Base-by-base conservation (phyloP, 208 protist genomes). In the Polymyxa betae region DNA sequence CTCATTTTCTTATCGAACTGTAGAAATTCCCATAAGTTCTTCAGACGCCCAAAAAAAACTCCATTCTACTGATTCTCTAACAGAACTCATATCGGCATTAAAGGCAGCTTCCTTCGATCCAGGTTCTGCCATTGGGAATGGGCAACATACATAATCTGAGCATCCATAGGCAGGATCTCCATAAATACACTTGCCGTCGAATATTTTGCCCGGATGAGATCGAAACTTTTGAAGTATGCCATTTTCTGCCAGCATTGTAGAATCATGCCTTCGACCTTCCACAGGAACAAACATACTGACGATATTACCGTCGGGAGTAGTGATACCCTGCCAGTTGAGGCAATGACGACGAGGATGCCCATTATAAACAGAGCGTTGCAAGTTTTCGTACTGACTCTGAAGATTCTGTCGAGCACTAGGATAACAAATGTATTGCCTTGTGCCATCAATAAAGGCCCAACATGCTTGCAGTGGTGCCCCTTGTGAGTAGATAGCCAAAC, bases 371-470 rank as follows among this genome's bases (percentile, higher is more conserved):
- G 54, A 66, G 20, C 54, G 16, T 29, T 66, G 54, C 16, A 66
- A 29, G 54, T 66, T 66, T 66, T 66, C 54, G 54, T 29, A 16
- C 20, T 16, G 29, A 29, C n/a, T n/a, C n/a, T 16, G 54, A 66
- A 29, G 20, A 29, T 66, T 29, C 16, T 66, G 20, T 66, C 54
- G 16, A 66, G 54, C 20, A 29, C 54, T 66, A 32, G 54, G 54
- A 66, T 29, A 29, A 29, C 54, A 66, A 16, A 66, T 32, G 54
- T 66, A 29, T 29, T 66, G 54, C 54, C 29, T 66, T 16, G 54
- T 66, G 54, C 54, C 54, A 66, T 66, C 54, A 66, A 66, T 66
- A 29, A 66, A 66, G 20, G 54, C 54, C 54, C 54, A 66, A 66
- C 54, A 66, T 16, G 16, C 29, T 29, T 16, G 54, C 16, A 66